These are phyloP conservation scores for Fusarium sp. DNA, from an alignment of 2,329 filamentous ascomycete genomes.

Conservation along the genomic window DNA sequence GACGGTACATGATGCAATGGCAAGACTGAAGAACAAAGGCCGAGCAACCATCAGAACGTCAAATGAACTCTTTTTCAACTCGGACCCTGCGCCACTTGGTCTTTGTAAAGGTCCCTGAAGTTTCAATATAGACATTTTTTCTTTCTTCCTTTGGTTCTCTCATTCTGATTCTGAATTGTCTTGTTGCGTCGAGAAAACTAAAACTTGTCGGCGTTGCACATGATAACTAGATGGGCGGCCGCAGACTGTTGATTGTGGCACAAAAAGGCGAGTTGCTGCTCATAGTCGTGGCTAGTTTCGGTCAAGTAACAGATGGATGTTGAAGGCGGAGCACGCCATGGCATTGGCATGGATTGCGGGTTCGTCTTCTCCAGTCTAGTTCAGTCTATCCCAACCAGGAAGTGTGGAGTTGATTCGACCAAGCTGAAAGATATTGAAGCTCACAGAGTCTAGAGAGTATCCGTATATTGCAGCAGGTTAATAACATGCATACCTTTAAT, in stretches of 20 bases:
- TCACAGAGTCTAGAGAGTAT: neutral
- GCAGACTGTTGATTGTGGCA: constrained; percentile 31
- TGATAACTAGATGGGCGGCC: constrained; percentile 16
- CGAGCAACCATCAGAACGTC: constrained; percentile 6
- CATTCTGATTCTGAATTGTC: neutral
- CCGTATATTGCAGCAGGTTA: neutral
- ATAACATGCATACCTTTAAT: neutral
- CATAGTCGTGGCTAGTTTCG: constrained; percentile 8
- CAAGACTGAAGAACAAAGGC: constrained; percentile 13
- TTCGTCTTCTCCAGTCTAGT: constrained; percentile 17
- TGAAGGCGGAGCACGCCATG: constrained; percentile 34
- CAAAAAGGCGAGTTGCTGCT: constrained; percentile 36
- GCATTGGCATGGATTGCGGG: neutral
- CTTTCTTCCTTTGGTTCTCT: neutral
- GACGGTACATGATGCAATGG: constrained; percentile 41
- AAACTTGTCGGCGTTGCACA: constrained; percentile 27
- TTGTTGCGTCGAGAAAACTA: constrained; percentile 3
- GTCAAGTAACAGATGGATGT: neutral
- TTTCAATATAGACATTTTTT: constrained; percentile 9
- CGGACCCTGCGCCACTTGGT: constrained; percentile 28
- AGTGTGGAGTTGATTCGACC: constrained; percentile 41
- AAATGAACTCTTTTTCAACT: constrained; percentile 12
- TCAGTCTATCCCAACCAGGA: constrained; percentile 32
- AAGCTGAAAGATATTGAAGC: constrained; percentile 39
- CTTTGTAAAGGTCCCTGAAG: constrained; percentile 27